phyloP scores from a whole-genome alignment of 441 rosid species.

The Erodium moschatum region DNA sequence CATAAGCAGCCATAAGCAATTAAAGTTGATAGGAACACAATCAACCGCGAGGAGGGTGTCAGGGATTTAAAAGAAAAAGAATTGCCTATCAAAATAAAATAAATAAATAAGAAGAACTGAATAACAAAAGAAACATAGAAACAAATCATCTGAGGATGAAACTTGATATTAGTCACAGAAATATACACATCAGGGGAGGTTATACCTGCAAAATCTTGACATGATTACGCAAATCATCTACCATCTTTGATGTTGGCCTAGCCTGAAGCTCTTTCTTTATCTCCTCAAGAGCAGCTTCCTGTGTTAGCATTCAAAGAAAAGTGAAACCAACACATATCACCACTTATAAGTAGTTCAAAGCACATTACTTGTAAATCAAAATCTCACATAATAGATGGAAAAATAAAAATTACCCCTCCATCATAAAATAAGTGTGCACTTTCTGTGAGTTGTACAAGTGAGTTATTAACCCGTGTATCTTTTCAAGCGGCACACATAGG shows the following conservation, averaged over 20 bases:
- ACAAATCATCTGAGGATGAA: constrained; percentile 5
- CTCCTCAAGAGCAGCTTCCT: constrained; percentile 82
- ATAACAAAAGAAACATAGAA: constrained; percentile 2
- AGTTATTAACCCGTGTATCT: no score
- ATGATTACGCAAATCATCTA: constrained; percentile 92
- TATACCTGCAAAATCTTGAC: constrained; percentile 95
- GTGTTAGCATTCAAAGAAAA: constrained; percentile 18
- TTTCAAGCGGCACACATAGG: no score
- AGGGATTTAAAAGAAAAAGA: neutral
- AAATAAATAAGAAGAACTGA: neutral
- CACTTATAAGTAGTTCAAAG: neutral
- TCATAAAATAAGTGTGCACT: no score
- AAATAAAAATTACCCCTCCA: no score
- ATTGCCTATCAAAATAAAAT: neutral
- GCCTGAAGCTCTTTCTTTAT: constrained; percentile 86
- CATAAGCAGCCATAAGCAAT: neutral
- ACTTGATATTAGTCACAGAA: no score
- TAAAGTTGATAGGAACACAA: no score
- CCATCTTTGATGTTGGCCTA: constrained; percentile 82
- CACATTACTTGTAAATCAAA: neutral
- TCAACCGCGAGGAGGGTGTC: no score
- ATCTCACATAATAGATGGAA: no score
- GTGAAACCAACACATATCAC: constrained; percentile 7
- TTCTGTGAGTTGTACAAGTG: no score
- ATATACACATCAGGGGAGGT: no score